A percentile compares a stretch with the other conserved stretches of the same genome.
Evolutionary conservation across 768 basidiomycete species (phyloP).

Genomic region (Boletus rubescentipes): DNA sequence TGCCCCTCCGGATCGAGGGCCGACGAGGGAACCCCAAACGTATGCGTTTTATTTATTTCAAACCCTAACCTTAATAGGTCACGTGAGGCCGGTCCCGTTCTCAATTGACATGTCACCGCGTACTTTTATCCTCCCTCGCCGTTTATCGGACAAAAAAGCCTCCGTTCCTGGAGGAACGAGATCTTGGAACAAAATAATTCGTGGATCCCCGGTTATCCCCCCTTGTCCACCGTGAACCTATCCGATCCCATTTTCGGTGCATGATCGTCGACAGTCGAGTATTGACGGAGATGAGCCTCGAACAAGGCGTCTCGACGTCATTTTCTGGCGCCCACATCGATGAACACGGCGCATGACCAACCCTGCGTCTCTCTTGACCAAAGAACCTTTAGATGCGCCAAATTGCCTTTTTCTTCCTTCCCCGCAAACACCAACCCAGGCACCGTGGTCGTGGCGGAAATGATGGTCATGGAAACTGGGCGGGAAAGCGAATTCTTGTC

Average conservation of each 20-base stretch:
- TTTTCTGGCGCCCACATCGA: constrained; percentile 1
- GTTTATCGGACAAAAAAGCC: background rate
- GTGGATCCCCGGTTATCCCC: background rate
- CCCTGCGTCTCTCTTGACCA: background rate
- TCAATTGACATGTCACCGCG: background rate
- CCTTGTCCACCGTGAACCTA: background rate
- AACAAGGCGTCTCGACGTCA: background rate
- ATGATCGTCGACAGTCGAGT: background rate
- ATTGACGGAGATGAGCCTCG: background rate
- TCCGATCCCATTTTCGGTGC: background rate
- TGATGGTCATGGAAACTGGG: constrained; percentile 6
- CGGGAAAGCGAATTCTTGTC: background rate
- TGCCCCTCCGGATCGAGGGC: constrained; percentile 27
- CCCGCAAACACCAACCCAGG: background rate
- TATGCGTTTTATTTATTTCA: constrained; percentile 22
- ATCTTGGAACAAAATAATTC: background rate
- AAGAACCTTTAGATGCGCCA: background rate
- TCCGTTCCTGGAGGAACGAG: no score
- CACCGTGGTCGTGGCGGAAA: constrained; percentile 12
- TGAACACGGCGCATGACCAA: constrained; percentile 14
- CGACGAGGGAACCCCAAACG: constrained; percentile 3
- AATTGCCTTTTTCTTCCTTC: background rate
- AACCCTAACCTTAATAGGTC: constrained; percentile 26
- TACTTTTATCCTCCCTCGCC: no score
- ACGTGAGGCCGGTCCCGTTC: constrained; percentile 22